A percentile compares a stretch with the other conserved stretches of the same genome.
phyloP scores from a whole-genome alignment of 2,329 filamentous ascomycete species.

The Colletotrichum sp. region DNA sequence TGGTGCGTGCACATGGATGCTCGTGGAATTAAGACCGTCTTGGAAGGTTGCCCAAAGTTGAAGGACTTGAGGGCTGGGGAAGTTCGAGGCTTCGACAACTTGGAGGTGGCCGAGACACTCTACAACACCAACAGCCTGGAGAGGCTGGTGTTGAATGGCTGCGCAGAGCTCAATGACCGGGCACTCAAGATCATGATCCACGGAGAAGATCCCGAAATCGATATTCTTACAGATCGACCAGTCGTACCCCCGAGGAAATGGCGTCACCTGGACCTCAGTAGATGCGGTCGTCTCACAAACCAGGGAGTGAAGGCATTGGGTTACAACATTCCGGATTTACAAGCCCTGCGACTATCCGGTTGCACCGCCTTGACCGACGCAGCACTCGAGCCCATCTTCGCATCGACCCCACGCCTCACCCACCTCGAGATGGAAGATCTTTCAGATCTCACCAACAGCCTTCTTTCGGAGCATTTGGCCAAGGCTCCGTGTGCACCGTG shows the following conservation, averaged over 20 bases:
- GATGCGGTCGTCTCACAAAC: conserved; percentile 77
- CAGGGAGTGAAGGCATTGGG: conserved; percentile 74
- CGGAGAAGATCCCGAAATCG: conserved; percentile 77
- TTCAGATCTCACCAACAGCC: conserved; percentile 74
- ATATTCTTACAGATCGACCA: conserved; percentile 78
- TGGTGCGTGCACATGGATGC: conserved; percentile 92
- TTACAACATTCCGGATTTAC: conserved; percentile 76
- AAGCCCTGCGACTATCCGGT: conserved; percentile 84
- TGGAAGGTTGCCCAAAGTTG: conserved; percentile 75
- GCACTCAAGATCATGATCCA: conserved; percentile 77
- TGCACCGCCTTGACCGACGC: conserved; percentile 77
- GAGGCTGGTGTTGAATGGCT: conserved; percentile 81
- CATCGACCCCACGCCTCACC: conserved; percentile 77
- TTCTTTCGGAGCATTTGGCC: conserved; percentile 75
- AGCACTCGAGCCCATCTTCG: conserved; percentile 74
- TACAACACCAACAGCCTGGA: conserved; percentile 85
- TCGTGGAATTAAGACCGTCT: conserved; percentile 73
- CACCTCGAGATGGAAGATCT: conserved; percentile 92
- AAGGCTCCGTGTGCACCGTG: conserved; percentile 74
- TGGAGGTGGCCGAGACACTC: conserved; percentile 73
- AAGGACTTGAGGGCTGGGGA: conserved; percentile 84
- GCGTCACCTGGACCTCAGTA: conserved; percentile 84
- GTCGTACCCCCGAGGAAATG: conserved; percentile 79
- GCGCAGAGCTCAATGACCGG: conserved; percentile 78
- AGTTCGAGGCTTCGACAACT: conserved; percentile 78